phyloP scores from a whole-genome alignment of 257 asterid species.

The Marsdenia floribunda region DNA sequence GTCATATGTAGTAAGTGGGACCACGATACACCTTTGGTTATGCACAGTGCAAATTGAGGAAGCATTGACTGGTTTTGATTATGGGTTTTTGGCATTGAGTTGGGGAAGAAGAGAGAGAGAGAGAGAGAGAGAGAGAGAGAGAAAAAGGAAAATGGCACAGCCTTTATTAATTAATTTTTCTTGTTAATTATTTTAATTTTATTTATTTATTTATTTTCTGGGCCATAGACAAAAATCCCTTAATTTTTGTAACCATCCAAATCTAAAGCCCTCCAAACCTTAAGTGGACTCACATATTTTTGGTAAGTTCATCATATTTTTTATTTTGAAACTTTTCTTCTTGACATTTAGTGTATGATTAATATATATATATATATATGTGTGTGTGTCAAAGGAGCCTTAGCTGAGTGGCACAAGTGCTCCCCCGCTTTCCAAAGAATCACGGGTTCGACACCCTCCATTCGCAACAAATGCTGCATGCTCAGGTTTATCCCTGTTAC shows the following conservation, averaged over 20 bases:
- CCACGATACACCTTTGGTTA: constrained; percentile 42
- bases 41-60: constrained; percentile 33
- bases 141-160: constrained; percentile 14
- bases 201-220: background rate
- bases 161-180: no score
- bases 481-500: no score
- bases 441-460: no score
- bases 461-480: no score
- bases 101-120: constrained; percentile 9
- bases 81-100: constrained; percentile 29
- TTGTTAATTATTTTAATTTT: no score
- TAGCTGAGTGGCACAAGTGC: no score
- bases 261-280: background rate
- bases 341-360: constrained; percentile 8
- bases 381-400: no score
- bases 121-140: no score
- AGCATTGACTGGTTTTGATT: constrained; percentile 24
- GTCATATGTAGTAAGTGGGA: constrained; percentile 47
- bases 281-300: constrained; percentile 11
- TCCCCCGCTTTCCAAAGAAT: no score
- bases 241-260: background rate
- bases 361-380: background rate
- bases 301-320: constrained; percentile 3
- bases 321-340: background rate
- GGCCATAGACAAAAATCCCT: constrained; percentile 10